These are phyloP conservation scores for Yamadazyma sp. DNA, from an alignment of 1,139 yeast genomes.

Conservation along the genomic window DNA sequence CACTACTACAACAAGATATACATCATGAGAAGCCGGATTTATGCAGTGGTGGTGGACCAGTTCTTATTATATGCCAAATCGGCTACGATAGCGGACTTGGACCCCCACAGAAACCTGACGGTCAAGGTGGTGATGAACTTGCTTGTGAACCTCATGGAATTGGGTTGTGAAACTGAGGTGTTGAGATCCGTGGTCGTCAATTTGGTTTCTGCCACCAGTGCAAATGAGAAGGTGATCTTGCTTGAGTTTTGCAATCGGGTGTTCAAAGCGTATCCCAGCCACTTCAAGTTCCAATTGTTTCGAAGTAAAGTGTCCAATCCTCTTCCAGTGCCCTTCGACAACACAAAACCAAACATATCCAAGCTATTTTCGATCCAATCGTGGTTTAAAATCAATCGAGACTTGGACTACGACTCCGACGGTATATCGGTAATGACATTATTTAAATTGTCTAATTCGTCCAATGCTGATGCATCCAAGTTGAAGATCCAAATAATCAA, in stretches of 20 bases:
- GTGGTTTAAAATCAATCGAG: constrained; percentile 34
- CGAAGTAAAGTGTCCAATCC: constrained; percentile 18
- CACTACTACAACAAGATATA: constrained; percentile 29
- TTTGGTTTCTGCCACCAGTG: constrained; percentile 14
- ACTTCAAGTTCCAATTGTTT: constrained; percentile 34
- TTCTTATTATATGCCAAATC: constrained; percentile 13
- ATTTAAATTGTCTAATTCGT: constrained; percentile 30
- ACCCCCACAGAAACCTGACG: constrained; percentile 13
- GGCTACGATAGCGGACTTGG: not conserved
- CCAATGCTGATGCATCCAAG: constrained; percentile 19
- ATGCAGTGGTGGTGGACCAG: constrained; percentile 21
- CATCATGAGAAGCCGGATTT: constrained; percentile 20
- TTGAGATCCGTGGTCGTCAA: constrained; percentile 22
- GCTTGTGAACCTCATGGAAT: constrained; percentile 29
- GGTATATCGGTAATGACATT: constrained; percentile 22
- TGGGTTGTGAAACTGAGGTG: constrained; percentile 33
- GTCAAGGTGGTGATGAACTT: constrained; percentile 25
- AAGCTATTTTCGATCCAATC: constrained; percentile 29
- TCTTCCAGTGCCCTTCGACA: constrained; percentile 26
- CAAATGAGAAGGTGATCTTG: constrained; percentile 18
- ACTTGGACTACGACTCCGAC: constrained; percentile 10
- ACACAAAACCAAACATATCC: constrained; percentile 17
- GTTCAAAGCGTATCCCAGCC: constrained; percentile 24
- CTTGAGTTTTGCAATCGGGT: constrained; percentile 27
- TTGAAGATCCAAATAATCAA: constrained; percentile 31